These are phyloP conservation scores for Eucalyptus fibrosa DNA, from an alignment of 345 rosid genomes.

Conservation along the genomic window DNA sequence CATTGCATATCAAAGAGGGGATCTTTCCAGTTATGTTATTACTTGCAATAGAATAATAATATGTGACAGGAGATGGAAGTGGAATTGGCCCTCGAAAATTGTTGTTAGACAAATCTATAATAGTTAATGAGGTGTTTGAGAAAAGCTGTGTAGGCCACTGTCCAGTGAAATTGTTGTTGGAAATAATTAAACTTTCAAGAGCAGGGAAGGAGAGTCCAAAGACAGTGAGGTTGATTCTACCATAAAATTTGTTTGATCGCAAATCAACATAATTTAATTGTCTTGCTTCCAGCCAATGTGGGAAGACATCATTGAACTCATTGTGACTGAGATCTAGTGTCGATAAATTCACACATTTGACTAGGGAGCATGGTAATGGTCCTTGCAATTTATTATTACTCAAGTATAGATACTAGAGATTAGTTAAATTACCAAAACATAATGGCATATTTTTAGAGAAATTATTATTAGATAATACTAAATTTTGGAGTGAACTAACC, in stretches of 20 bases:
- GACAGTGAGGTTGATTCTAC: background rate
- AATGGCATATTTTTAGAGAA: accelerated
- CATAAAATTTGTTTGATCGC: background rate
- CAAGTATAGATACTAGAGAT: accelerated
- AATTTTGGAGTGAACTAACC: accelerated
- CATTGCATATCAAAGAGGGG: background rate
- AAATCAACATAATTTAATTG: too few relatives aligned
- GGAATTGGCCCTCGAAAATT: background rate
- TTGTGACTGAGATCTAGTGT: accelerated
- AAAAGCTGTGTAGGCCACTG: accelerated
- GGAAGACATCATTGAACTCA: accelerated
- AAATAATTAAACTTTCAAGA: accelerated
- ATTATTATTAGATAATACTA: accelerated
- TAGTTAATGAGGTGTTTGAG: accelerated
- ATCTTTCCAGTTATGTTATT: background rate
- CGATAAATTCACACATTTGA: background rate
- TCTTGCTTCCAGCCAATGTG: background rate
- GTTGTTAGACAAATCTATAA: background rate
- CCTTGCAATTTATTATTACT: accelerated
- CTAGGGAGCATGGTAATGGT: background rate
- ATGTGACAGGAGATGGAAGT: background rate
- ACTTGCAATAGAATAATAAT: background rate
- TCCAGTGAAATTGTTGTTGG: background rate
- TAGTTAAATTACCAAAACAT: too few relatives aligned
- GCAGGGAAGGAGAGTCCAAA: background rate